Base-by-base conservation (phyloP, 352 stramenopile genomes). In the Phytophthora pluvialis region DNA sequence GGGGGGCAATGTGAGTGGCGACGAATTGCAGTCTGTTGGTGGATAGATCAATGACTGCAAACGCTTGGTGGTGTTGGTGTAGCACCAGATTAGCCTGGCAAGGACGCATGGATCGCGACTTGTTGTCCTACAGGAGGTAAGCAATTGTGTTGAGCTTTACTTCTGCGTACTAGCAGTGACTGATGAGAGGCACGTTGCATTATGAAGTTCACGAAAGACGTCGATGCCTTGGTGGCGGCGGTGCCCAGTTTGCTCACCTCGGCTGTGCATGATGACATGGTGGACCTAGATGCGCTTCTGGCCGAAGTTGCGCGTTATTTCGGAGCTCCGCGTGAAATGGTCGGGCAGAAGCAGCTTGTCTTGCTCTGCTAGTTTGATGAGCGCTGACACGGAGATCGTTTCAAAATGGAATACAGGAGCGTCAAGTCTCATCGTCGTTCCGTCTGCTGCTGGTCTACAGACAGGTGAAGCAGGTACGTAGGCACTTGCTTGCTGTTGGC, bases 31-130 rank as follows among this genome's bases (percentile, higher is more conserved):
- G 33, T 40, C 12, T 36, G 18, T 11, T 57, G 15, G 11, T 18
- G 21, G 15, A 3, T 48, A 38, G 39, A 32, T 46, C 12, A 57
- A 15, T 70, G 44, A 50, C 8, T 50, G 7, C 21, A 21, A 21
- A 21, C 21, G 21, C 21, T 31, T 61, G 13, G 25, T 55, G 9
- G 32, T 40, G 18, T 16, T 51, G 4, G 32, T 68, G 28, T 46
- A 86, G 77, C 79, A 88, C 36, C 60, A 75, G 49, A 72, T 88
- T 25, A 66, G 73, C 36, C 44, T 88, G 28, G 63, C 74, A 12
- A 70, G 31, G 32, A 60, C 56, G 8, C 52, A 65, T 1, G 58
- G 48, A 52, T 66, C 69, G 31, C 40, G 50, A 36, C 45, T 76
- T 74, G 46, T 58, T 33, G 28, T 88, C 16, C 57, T 73, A 13